These are phyloP conservation scores for Hylodesmum podocarpum DNA, from an alignment of 306 rosid genomes.

Conservation along the genomic window DNA sequence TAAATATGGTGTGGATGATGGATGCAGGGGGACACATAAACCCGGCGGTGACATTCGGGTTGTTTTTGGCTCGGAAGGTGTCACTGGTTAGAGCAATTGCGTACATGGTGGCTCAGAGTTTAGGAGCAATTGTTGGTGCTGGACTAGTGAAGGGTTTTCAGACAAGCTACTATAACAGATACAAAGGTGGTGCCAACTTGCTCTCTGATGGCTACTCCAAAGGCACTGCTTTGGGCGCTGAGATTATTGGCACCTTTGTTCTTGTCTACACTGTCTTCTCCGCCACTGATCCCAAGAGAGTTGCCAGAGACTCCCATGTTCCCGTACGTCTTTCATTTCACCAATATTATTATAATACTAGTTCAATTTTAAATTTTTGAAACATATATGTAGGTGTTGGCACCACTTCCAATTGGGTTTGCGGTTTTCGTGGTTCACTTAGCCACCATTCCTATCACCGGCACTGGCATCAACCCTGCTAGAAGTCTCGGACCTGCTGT, in stretches of 20 bases:
- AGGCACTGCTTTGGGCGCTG: slow-evolving; percentile 48
- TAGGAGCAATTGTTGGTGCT: slow-evolving; percentile 45
- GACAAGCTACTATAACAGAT: slow-evolving; percentile 35
- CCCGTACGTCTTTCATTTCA: slow-evolving; percentile 36
- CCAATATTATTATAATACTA: no score
- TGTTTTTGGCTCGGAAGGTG: slow-evolving; percentile 45
- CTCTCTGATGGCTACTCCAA: slow-evolving; percentile 32
- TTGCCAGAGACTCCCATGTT: slow-evolving; percentile 48
- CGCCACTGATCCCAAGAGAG: slow-evolving; percentile 52
- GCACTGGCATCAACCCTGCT: slow-evolving; percentile 57
- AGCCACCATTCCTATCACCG: slow-evolving; percentile 54
- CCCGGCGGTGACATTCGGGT: slow-evolving; percentile 50
- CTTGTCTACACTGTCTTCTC: slow-evolving; percentile 58
- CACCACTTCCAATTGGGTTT: slow-evolving; percentile 58
- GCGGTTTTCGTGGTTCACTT: slow-evolving; percentile 49
- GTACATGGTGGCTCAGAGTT: slow-evolving; percentile 45
- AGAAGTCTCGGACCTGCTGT: slow-evolving; percentile 51
- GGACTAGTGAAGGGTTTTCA: slow-evolving; percentile 46
- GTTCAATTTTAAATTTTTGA: no score
- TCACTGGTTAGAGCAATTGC: slow-evolving; percentile 39
- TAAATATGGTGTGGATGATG: no score
- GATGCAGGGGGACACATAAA: slow-evolving; percentile 48
- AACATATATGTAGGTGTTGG: slow-evolving; percentile 42
- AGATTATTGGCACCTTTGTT: slow-evolving; percentile 45
- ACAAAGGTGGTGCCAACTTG: slow-evolving; percentile 43